Base-by-base conservation (phyloP, 148 eudicot genomes). In the Camellia lanceoleosa region DNA sequence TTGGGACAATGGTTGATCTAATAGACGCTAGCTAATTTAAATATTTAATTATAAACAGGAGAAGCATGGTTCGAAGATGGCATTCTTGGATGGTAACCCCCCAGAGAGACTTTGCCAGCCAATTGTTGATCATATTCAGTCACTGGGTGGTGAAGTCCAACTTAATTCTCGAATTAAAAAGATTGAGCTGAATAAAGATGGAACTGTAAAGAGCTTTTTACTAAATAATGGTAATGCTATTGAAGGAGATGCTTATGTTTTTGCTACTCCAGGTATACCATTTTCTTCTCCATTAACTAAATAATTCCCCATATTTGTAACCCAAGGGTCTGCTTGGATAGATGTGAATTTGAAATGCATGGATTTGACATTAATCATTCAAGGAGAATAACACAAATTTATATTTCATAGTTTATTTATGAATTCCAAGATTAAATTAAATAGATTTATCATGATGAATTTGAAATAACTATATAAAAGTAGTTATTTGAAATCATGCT, bases 71-170 rank as follows among this genome's bases (percentile, higher is more conserved):
- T 97, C 99, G 5, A 97, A 97, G 84, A 92, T 97, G 95, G 99
- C 99, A 84, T 97, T 97, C 81, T 84, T 97, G 82, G 99, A 96
- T 86, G 99, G 99, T 51, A 96, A 90, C 75, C 99, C 99, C 78
- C 99, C 98, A 14, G 99, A 96, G 85, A 92, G 99, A 82, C 94
- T 93, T 70, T 96, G 99, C 88, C 88, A 85, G 97, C 99, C 99
- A 52, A 94, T 93, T 79, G 98, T 85, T 75, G 89, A 96, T 69
- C 99, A 93, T 82, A 88, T 96, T 56, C 76, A 73, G 85, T 92
- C 98, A 66, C 88, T 85, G 66, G 98, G 99, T 68, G 98, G 99
- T 82, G 92, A 96, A 85, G 98, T 93, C 70, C 85, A 71, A 41
- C 87, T 92, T 74, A 88, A 93, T 86, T 87, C 98, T 84, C 90